A percentile compares a stretch with the other conserved stretches of the same genome.
Conservation (phyloP, 331 rosid genomes). For the Rhamnella rubrinervis region DNA sequence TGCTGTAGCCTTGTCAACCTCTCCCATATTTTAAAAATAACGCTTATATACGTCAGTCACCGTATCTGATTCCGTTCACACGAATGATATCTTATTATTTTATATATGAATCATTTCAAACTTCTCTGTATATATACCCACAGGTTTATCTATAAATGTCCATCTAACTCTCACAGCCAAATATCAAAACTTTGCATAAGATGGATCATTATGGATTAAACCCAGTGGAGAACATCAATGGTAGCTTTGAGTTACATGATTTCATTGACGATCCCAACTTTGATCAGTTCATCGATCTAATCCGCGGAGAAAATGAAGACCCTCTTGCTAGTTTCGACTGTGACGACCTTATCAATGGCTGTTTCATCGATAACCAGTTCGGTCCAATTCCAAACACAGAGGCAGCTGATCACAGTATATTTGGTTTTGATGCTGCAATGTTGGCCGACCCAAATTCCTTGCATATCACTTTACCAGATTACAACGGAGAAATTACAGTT, state of each 20-base stretch:
- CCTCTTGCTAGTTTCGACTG: slow-evolving; percentile 34
- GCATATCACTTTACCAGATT: slow-evolving; percentile 41
- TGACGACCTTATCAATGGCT: slow-evolving; percentile 42
- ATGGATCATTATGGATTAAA: not conserved
- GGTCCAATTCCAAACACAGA: not conserved
- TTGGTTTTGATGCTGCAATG: slow-evolving; percentile 26
- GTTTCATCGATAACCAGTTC: slow-evolving; percentile 41
- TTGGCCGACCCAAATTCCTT: slow-evolving; percentile 48
- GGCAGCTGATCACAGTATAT: not conserved
- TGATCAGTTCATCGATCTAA: slow-evolving; percentile 62
- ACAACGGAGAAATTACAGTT: slow-evolving; percentile 33
- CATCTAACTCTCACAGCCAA: too few relatives aligned
- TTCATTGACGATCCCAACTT: slow-evolving; percentile 54
- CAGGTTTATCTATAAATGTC: too few relatives aligned
- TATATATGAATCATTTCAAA: too few relatives aligned
- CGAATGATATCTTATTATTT: too few relatives aligned
- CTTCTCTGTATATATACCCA: too few relatives aligned
- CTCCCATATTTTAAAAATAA: too few relatives aligned
- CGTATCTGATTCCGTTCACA: too few relatives aligned
- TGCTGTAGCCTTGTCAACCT: too few relatives aligned
- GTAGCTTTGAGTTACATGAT: slow-evolving; percentile 52
- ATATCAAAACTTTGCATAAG: too few relatives aligned
- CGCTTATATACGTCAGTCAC: too few relatives aligned
- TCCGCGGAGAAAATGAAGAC: slow-evolving; percentile 58
- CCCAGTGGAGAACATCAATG: slow-evolving; percentile 24